A percentile compares a stretch with the other conserved stretches of the same genome.
phyloP scores from a whole-genome alignment of 305 asterid genomes.

The Withania somnifera region DNA sequence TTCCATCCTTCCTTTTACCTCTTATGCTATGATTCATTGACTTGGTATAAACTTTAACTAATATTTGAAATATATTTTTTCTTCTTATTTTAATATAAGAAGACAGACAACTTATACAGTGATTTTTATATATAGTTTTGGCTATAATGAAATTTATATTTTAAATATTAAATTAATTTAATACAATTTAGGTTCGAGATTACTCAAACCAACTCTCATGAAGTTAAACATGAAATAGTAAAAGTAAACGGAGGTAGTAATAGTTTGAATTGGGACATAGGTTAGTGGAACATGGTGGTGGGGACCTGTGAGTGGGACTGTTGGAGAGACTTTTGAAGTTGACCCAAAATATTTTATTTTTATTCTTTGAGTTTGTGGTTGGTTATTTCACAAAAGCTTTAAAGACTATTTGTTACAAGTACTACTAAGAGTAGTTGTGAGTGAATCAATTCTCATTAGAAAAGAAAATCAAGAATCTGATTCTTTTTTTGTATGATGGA shows the following conservation, averaged over 20 bases:
- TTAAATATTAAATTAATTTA: no score
- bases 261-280: background rate
- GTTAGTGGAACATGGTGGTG: conserved; percentile 4
- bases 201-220: no score
- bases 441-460: conserved; percentile 3
- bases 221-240: no score
- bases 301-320: conserved; percentile 2
- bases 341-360: conserved; percentile 7
- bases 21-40: no score
- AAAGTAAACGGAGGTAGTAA: background rate
- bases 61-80: no score
- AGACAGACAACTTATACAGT: no score
- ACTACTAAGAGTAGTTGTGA: background rate
- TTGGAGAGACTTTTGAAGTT: conserved; percentile 5
- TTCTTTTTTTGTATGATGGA: conserved; percentile 12
- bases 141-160: no score
- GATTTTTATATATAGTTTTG: no score
- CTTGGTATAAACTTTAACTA: no score
- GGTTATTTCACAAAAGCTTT: background rate
- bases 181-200: no score
- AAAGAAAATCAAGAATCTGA: background rate
- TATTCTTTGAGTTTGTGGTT: background rate
- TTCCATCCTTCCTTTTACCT: no score
- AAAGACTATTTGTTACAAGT: background rate
- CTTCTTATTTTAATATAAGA: no score